phyloP scores from a whole-genome alignment of 1,139 yeast species.

The Hemisphaericaspora xylanilytica region DNA sequence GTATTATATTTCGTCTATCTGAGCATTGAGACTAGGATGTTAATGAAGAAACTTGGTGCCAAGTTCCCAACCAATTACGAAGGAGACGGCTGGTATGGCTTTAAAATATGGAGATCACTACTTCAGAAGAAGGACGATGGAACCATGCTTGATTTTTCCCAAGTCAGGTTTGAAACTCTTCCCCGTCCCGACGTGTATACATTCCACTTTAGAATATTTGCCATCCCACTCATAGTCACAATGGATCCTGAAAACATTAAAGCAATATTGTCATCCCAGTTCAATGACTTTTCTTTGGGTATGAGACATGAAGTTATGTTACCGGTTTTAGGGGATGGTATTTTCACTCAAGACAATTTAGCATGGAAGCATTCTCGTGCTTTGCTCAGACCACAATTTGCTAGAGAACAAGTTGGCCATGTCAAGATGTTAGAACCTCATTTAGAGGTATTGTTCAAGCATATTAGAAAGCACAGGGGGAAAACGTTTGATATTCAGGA shows the following conservation, averaged over 20 bases:
- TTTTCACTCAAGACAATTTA: slow-evolving; percentile 53
- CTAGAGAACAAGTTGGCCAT: slow-evolving; percentile 54
- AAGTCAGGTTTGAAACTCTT: slow-evolving; percentile 15
- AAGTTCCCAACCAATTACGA: slow-evolving; percentile 12
- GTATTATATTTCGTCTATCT: slow-evolving; percentile 10
- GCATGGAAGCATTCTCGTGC: slow-evolving; percentile 61
- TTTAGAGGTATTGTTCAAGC: slow-evolving; percentile 35
- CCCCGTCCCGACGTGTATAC: slow-evolving; percentile 16
- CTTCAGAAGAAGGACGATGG: slow-evolving; percentile 24
- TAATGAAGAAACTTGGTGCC: slow-evolving; percentile 20
- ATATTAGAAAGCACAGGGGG: slow-evolving; percentile 28
- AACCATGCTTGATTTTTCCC: slow-evolving; percentile 20
- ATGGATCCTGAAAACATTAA: slow-evolving; percentile 41
- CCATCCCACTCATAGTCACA: slow-evolving; percentile 24
- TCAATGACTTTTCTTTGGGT: slow-evolving; percentile 53
- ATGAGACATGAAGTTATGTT: slow-evolving; percentile 40
- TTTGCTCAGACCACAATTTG: slow-evolving; percentile 58
- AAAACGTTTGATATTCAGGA: slow-evolving; percentile 46
- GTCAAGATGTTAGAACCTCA: slow-evolving; percentile 49
- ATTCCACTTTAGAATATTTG: slow-evolving; percentile 20
- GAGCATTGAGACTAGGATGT: slow-evolving; percentile 6
- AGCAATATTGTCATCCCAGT: slow-evolving; percentile 43
- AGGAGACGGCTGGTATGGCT: slow-evolving; percentile 24
- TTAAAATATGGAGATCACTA: slow-evolving; percentile 17
- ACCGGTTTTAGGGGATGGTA: slow-evolving; percentile 55